Percentiles rank a stretch among this genome's conserved stretches.
Conservation (phyloP, 2,329 filamentous ascomycete species). For the Hortaea werneckii region DNA sequence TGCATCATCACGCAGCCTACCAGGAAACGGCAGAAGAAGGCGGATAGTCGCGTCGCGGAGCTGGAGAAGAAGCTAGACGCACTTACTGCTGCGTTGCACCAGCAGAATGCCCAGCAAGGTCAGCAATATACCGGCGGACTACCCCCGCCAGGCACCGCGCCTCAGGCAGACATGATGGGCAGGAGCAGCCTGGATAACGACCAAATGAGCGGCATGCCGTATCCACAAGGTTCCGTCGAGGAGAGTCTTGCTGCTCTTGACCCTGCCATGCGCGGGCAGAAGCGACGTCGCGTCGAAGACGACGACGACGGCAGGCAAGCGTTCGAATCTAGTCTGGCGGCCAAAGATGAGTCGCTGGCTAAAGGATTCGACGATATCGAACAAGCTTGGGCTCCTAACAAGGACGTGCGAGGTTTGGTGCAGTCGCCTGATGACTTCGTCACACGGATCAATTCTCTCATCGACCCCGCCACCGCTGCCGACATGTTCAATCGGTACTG, state of each 20-base stretch:
- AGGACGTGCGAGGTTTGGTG: constrained; percentile 15
- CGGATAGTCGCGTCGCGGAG: constrained; percentile 78
- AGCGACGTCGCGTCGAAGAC: constrained; percentile 17
- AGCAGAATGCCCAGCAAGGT: constrained; percentile 28
- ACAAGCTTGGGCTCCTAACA: constrained; percentile 8
- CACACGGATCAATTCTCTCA: constrained; percentile 33
- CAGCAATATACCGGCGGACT: constrained; percentile 8
- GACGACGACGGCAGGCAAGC: constrained; percentile 2
- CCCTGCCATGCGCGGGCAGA: constrained; percentile 6
- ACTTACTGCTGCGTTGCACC: constrained; percentile 67
- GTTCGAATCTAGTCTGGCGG: constrained; percentile 1
- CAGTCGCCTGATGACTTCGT: constrained; percentile 20
- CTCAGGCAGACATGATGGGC: constrained; percentile 10
- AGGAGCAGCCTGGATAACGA: background rate
- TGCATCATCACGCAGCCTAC: constrained; percentile 68
- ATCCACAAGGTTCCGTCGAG: background rate
- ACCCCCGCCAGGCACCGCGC: constrained; percentile 4
- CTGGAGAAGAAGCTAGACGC: constrained; percentile 89
- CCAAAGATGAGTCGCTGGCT: background rate
- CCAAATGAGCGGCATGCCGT: background rate
- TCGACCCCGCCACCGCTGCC: constrained; percentile 43
- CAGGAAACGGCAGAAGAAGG: constrained; percentile 82
- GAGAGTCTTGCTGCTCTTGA: background rate
- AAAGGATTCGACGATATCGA: constrained; percentile 6
- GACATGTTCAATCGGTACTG: constrained; percentile 49